Evolutionary conservation across 176 grass and related monocot species (phyloP).

Genomic region (Aegilops speltoides): DNA sequence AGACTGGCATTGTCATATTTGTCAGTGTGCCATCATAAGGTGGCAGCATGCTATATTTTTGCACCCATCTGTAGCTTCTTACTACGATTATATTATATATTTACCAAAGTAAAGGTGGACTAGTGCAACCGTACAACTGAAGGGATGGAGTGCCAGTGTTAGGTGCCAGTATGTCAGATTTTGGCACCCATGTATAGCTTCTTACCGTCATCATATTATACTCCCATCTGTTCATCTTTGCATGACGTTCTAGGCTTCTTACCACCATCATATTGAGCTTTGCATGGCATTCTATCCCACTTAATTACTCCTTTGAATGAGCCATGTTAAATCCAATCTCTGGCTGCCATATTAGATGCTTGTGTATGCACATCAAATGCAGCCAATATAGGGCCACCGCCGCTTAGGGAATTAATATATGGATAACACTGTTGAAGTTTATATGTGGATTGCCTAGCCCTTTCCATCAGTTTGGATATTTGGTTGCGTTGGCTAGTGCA

Average conservation of each 20-base stretch:
- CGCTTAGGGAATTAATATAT: background rate
- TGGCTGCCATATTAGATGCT: background rate
- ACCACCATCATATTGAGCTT: background rate
- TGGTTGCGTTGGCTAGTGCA: no score
- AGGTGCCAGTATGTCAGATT: background rate
- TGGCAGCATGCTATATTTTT: background rate
- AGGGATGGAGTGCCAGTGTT: background rate
- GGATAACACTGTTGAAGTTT: background rate
- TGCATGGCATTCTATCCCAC: background rate
- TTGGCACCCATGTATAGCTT: background rate
- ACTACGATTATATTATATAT: background rate
- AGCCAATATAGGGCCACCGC: background rate
- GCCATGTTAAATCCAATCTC: background rate
- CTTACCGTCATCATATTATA: background rate
- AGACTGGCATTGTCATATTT: slow-evolving; percentile 1
- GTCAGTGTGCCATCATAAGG: background rate
- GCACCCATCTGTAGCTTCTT: slow-evolving; percentile 10
- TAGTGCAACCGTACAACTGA: background rate
- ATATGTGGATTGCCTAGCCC: no score
- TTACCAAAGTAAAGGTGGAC: background rate
- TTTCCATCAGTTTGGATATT: no score
- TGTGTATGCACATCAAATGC: background rate
- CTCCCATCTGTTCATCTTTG: background rate
- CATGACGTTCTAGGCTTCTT: background rate
- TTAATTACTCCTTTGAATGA: background rate